phyloP scores from a whole-genome alignment of 2,329 filamentous ascomycete genomes.

The Aphanoascus verrucosus region DNA sequence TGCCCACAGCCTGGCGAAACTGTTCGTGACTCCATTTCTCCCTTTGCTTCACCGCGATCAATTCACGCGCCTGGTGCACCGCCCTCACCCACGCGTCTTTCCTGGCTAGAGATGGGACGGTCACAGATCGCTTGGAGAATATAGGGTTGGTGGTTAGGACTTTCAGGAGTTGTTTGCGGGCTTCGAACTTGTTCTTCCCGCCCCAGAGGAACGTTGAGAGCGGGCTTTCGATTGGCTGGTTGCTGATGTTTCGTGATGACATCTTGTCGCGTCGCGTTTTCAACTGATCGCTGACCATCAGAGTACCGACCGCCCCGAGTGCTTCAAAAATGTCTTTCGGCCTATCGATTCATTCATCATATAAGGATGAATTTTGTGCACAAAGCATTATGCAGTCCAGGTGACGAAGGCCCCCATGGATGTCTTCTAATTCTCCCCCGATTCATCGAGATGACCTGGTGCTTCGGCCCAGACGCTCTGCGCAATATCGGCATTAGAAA shows the following conservation, averaged over 20 bases:
- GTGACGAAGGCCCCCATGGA: too few species aligned
- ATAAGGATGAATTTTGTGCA: not conserved
- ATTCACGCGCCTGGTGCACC: constrained; percentile 17
- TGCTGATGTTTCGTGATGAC: constrained; percentile 17
- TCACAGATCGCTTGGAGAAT: constrained; percentile 17
- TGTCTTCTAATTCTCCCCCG: too few species aligned
- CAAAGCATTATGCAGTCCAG: too few species aligned
- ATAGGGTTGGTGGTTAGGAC: constrained; percentile 17
- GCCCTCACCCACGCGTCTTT: constrained; percentile 20
- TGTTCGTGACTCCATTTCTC: constrained; percentile 18
- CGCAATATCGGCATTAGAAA: constrained; percentile 1
- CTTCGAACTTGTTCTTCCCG: constrained; percentile 18
- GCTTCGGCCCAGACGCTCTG: not conserved
- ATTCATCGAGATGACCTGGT: not conserved
- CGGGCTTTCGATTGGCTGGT: constrained; percentile 14
- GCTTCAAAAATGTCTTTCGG: not conserved
- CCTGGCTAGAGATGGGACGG: constrained; percentile 17
- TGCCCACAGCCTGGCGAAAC: constrained; percentile 18
- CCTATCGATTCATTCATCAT: not conserved
- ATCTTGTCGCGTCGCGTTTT: not conserved
- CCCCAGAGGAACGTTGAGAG: constrained; percentile 20
- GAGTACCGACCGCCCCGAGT: too few species aligned
- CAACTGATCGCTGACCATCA: too few species aligned
- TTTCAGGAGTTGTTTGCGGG: constrained; percentile 16
- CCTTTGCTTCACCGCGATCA: constrained; percentile 17